These are phyloP conservation scores for Sporothrix schenckii DNA, from an alignment of 2,329 filamentous ascomycete genomes.

Conservation along the genomic window DNA sequence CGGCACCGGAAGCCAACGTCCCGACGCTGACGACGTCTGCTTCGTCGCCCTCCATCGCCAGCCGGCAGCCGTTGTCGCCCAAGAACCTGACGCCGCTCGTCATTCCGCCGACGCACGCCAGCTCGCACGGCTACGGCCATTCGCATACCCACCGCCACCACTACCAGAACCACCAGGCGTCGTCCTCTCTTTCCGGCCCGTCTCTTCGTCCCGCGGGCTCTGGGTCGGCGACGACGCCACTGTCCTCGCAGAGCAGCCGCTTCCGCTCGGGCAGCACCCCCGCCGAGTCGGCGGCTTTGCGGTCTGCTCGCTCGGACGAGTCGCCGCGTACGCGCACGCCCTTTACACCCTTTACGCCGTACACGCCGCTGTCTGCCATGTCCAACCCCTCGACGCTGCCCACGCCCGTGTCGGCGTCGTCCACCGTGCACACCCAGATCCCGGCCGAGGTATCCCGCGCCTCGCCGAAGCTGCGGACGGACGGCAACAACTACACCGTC, in stretches of 20 bases:
- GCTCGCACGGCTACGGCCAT: too few species aligned
- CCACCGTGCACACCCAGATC: background rate
- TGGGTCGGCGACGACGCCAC: slow-evolving; percentile 42
- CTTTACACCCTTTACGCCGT: slow-evolving; percentile 53
- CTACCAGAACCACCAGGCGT: slow-evolving; percentile 34
- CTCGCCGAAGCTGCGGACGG: background rate
- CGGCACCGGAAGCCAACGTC: background rate
- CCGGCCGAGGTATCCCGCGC: slow-evolving; percentile 9
- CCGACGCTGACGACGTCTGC: background rate
- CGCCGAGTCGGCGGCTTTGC: slow-evolving; percentile 45
- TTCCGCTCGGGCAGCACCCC: slow-evolving; percentile 52
- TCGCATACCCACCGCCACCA: background rate
- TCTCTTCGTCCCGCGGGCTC: slow-evolving; percentile 37
- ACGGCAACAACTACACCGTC: background rate
- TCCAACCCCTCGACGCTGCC: slow-evolving; percentile 48
- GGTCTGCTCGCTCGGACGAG: slow-evolving; percentile 50
- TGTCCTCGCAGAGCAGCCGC: slow-evolving; percentile 47
- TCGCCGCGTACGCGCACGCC: slow-evolving; percentile 53
- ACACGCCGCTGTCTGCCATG: slow-evolving; percentile 52
- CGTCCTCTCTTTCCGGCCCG: slow-evolving; percentile 21
- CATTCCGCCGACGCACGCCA: slow-evolving; percentile 49
- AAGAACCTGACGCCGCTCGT: slow-evolving; percentile 60
- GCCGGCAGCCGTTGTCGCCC: slow-evolving; percentile 51
- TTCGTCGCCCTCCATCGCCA: background rate
- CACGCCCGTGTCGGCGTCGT: slow-evolving; percentile 50